A percentile compares a stretch with the other conserved stretches of the same genome.
Evolutionary conservation across 768 basidiomycete genomes (phyloP).

Genomic region (Cystoderma amianthinum): DNA sequence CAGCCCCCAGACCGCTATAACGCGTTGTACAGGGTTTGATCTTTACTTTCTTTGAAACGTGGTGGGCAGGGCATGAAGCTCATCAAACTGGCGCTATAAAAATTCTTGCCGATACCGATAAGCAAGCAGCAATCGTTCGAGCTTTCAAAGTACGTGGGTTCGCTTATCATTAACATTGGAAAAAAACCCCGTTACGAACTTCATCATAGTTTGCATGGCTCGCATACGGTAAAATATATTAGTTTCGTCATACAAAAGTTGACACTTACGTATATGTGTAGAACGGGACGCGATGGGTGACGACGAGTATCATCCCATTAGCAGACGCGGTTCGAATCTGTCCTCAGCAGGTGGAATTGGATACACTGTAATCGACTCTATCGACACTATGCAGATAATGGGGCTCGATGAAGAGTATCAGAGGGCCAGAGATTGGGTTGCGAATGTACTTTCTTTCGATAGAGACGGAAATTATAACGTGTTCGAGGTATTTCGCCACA

Average conservation of each 20-base stretch:
- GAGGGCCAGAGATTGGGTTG: constrained; percentile 76
- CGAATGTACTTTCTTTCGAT: constrained; percentile 63
- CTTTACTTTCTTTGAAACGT: no score
- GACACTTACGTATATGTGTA: constrained; percentile 21
- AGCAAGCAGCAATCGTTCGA: constrained; percentile 62
- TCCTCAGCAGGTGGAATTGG: constrained; percentile 77
- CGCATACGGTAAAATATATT: constrained; percentile 58
- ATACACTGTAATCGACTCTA: constrained; percentile 81
- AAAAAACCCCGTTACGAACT: constrained; percentile 7
- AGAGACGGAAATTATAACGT: constrained; percentile 76
- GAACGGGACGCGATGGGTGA: constrained; percentile 87
- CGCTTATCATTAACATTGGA: neutral
- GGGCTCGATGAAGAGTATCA: constrained; percentile 73
- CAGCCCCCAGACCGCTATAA: no score
- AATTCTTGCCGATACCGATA: constrained; percentile 50
- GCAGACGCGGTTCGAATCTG: constrained; percentile 68
- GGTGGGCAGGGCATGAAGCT: no score
- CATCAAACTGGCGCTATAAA: no score
- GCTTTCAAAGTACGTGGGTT: constrained; percentile 67
- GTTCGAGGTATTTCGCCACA: constrained; percentile 66
- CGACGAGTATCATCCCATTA: constrained; percentile 90
- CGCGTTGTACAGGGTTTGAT: no score
- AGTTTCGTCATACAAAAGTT: constrained; percentile 5
- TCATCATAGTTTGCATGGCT: constrained; percentile 79
- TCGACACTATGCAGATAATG: constrained; percentile 87